A percentile compares a stretch with the other conserved stretches of the same genome.
Conservation (phyloP, 306 rosid species). For the Cicer judaicum region DNA sequence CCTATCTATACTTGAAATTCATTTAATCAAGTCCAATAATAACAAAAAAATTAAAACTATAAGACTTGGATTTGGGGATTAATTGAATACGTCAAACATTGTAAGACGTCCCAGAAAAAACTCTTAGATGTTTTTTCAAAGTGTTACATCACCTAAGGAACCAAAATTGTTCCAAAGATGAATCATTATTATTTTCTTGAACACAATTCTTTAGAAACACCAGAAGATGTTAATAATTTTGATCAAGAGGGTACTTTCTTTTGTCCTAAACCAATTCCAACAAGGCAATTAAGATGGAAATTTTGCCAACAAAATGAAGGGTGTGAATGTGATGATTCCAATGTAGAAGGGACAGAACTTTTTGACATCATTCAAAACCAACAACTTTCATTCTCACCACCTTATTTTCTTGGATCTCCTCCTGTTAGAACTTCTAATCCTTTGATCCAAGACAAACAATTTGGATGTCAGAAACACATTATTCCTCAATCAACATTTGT, state of each 20-base stretch:
- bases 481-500: constrained; percentile 39
- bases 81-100: background rate
- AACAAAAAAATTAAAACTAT: background rate
- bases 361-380: constrained; percentile 51
- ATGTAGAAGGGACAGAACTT: constrained; percentile 50
- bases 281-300: constrained; percentile 54
- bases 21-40: background rate
- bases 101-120: background rate
- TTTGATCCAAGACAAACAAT: constrained; percentile 64
- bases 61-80: constrained; percentile 2
- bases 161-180: constrained; percentile 27
- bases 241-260: constrained; percentile 53
- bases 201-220: constrained; percentile 47
- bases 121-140: background rate
- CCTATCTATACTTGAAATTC: background rate
- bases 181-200: constrained; percentile 37
- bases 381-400: constrained; percentile 58
- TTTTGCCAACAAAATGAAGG: constrained; percentile 38
- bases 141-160: background rate
- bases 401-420: constrained; percentile 73
- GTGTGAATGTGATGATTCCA: constrained; percentile 41
- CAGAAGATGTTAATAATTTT: constrained; percentile 44
- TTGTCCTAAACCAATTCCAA: constrained; percentile 65
- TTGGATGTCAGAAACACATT: constrained; percentile 51
- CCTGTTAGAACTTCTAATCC: constrained; percentile 73